Evolutionary conservation across 2,329 filamentous ascomycete genomes (phyloP).

Genomic region (Rhynchosporium graminicola): DNA sequence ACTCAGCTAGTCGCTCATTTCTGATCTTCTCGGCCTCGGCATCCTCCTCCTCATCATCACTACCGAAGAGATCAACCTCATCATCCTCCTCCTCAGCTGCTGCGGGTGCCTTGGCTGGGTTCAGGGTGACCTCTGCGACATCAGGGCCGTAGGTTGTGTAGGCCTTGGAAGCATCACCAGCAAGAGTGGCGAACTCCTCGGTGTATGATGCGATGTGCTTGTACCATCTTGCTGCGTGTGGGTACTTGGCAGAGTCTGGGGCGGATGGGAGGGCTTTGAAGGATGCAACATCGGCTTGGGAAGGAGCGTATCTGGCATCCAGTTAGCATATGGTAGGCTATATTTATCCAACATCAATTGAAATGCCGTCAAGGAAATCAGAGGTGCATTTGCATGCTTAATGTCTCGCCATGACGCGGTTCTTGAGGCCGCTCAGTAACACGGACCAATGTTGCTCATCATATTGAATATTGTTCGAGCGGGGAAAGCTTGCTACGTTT

Average conservation of each 20-base stretch:
- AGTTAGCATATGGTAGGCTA: conserved; percentile 25
- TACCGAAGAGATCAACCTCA: conserved; percentile 91
- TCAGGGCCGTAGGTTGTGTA: conserved; percentile 93
- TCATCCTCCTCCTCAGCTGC: conserved; percentile 64
- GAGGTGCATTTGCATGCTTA: conserved; percentile 76
- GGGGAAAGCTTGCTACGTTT: conserved; percentile 6
- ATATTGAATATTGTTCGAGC: conserved; percentile 42
- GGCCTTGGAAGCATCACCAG: conserved; percentile 86
- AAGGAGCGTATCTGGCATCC: conserved; percentile 56
- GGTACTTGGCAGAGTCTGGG: conserved; percentile 84
- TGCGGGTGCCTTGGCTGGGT: conserved; percentile 81
- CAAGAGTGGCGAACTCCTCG: conserved; percentile 86
- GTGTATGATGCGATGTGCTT: conserved; percentile 95
- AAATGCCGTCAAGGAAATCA: conserved; percentile 51
- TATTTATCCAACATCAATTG: conserved; percentile 25
- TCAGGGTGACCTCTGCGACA: conserved; percentile 71
- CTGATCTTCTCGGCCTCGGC: conserved; percentile 80
- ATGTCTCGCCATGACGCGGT: conserved; percentile 76
- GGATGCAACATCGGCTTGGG: conserved; percentile 93
- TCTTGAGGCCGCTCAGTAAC: conserved; percentile 95
- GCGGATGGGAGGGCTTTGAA: conserved; percentile 83
- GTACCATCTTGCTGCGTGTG: conserved; percentile 96
- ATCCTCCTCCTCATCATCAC: conserved; percentile 92
- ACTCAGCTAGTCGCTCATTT: conserved; percentile 88
- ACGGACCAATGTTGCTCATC: conserved; percentile 94